phyloP scores from a whole-genome alignment of 1,284 basidiomycete species.

The Naganishia sp. region DNA sequence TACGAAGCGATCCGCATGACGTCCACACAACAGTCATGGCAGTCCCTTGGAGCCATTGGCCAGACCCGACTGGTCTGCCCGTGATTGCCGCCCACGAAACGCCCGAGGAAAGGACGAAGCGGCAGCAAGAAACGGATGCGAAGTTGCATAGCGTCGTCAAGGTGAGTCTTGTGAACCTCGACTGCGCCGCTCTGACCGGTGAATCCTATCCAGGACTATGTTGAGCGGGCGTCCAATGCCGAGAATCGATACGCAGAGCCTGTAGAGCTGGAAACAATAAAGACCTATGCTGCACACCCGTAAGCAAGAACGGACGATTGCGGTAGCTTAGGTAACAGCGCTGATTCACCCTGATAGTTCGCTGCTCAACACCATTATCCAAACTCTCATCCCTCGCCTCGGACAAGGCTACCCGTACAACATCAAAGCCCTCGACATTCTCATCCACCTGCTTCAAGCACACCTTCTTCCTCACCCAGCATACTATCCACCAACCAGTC shows the following conservation, averaged over 20 bases:
- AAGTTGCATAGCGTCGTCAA: constrained; percentile 2
- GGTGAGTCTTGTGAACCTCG: neutral
- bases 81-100: neutral
- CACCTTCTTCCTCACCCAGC: constrained; percentile 11
- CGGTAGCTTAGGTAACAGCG: neutral
- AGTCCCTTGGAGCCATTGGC: constrained; percentile 17
- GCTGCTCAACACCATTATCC: constrained; percentile 8
- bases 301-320: neutral
- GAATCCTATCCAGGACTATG: neutral
- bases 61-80: neutral
- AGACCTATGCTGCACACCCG: constrained; percentile 17
- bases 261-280: constrained; percentile 23
- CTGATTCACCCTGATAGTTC: neutral
- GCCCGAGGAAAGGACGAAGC: neutral
- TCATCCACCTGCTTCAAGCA: constrained; percentile 20
- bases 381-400: constrained; percentile 2
- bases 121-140: neutral
- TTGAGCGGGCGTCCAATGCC: constrained; percentile 11
- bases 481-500: constrained; percentile 11
- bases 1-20: no score
- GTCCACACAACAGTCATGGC: neutral
- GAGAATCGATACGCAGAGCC: constrained; percentile 22
- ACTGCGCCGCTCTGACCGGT: neutral
- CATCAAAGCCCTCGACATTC: constrained; percentile 25
- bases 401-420: constrained; percentile 22